Evolutionary conservation across 345 rosid genomes (phyloP).

Genomic region (Arabidopsis arenosa): DNA sequence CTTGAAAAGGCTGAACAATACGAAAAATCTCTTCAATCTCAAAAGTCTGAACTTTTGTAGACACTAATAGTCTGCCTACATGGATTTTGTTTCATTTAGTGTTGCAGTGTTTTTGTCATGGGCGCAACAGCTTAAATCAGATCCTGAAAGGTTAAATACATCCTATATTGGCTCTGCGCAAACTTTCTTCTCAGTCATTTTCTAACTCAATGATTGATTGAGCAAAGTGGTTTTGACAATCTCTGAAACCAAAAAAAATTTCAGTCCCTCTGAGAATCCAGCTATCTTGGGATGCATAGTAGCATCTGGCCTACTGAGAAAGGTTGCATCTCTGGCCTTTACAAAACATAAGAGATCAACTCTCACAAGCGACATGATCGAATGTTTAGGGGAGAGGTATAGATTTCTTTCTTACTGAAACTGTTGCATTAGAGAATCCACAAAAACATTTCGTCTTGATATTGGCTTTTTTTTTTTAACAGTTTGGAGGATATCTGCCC

Average conservation of each 20-base stretch:
- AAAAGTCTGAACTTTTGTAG: slow-evolving; percentile 14
- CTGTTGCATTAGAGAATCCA: slow-evolving; percentile 2
- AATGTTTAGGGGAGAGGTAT: slow-evolving; percentile 78
- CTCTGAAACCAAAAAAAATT: slow-evolving; percentile 9
- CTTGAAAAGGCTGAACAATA: slow-evolving; percentile 57
- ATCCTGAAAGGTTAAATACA: slow-evolving; percentile 55
- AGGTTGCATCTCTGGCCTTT: slow-evolving; percentile 83
- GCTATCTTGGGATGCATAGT: slow-evolving; percentile 85
- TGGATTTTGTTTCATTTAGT: slow-evolving; percentile 48
- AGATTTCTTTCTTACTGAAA: slow-evolving; percentile 8
- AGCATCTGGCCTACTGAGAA: slow-evolving; percentile 81
- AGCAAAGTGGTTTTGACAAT: slow-evolving; percentile 6
- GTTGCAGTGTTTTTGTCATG: slow-evolving; percentile 89
- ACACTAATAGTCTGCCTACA: slow-evolving; percentile 16
- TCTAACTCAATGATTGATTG: neutral
- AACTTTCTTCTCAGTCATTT: too few relatives aligned
- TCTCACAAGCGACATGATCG: slow-evolving; percentile 80
- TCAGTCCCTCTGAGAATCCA: slow-evolving; percentile 55
- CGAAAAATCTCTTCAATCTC: slow-evolving; percentile 39
- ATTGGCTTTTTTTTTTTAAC: slow-evolving; percentile 35
- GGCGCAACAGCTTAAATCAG: slow-evolving; percentile 59
- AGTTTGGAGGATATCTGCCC: slow-evolving; percentile 77
- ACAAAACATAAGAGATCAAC: slow-evolving; percentile 73
- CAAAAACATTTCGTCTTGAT: neutral
- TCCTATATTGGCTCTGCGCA: neutral